Base-by-base conservation (phyloP, 2,329 filamentous ascomycete genomes). In the Aspergillus tubingensis region DNA sequence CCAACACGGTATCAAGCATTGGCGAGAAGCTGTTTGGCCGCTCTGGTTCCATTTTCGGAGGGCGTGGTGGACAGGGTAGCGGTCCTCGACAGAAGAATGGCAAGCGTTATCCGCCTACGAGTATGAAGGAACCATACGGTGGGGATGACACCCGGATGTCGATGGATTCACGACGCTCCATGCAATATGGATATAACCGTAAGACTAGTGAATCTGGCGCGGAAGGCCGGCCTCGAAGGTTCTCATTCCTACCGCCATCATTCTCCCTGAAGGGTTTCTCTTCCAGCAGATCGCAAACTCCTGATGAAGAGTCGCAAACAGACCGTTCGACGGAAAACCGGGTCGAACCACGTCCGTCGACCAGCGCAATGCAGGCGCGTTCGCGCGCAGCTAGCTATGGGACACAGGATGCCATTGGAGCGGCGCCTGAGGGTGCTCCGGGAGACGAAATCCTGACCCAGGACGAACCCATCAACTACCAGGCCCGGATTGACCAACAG, bases 81-180 rank as follows among this genome's bases (percentile, higher is more conserved):
- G 70, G 72, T 43, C 61, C 77, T 64, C 76, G 83, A 61, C 70
- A 79, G 8, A 84, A 83, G 59, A 70, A 76, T 59, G 78, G 82
- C 64, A 87, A 91, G 73, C 88, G 88, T 63, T 96, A 97, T 71
- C 94, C 94, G 58, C 94, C 94, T 3, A 90, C 94, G 51, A 96
- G 92, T 79, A 96, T 97, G 92, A 86, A 89, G 63, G 89, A 89
- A 64, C 82, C 86, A 2, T 86, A 90, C 75, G 80, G 86, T 5
- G 83, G 83, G 51, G 82, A 81, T 36, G 85, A 87, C 41, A 76
- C 82, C 11, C 82, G 90, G 51, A 81, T 82, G 43, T 93, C 90
- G 1, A 86, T 91, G 70, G 91, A 93, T 66, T 92, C 89, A 17
- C 85, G 90, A 23, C 86, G 88, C 49, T 92, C 90, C 0, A 89